Evolutionary conservation across 208 protist genomes (phyloP).

Genomic region (Angomonas deanei): DNA sequence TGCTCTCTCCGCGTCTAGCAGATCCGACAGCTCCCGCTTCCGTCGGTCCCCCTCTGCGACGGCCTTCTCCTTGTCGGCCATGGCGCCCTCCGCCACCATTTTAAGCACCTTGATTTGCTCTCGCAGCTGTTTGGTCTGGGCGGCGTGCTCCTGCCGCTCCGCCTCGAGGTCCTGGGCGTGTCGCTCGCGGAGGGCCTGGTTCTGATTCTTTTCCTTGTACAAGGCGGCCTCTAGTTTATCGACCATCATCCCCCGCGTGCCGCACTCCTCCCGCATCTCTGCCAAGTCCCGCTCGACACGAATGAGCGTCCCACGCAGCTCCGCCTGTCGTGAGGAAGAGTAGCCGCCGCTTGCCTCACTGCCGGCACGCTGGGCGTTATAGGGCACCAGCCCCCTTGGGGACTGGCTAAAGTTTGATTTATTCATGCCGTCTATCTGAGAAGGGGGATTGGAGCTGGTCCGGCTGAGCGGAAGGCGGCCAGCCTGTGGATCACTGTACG

Average conservation of each 20-base stretch:
- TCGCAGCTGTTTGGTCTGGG: constrained; percentile 58
- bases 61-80: constrained; percentile 62
- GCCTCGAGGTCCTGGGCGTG: constrained; percentile 35
- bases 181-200: constrained; percentile 29
- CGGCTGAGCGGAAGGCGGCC: not conserved
- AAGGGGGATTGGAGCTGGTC: not conserved
- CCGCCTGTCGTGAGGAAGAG: constrained; percentile 28
- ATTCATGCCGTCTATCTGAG: constrained; percentile 20
- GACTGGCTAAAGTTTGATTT: constrained; percentile 17
- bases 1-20: constrained; percentile 76
- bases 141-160: constrained; percentile 51
- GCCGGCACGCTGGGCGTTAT: constrained; percentile 13
- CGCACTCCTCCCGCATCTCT: constrained; percentile 54
- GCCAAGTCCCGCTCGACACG: constrained; percentile 64
- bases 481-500: not conserved
- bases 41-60: constrained; percentile 52
- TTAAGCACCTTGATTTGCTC: constrained; percentile 80
- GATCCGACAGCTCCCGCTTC: constrained; percentile 59
- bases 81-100: constrained; percentile 56
- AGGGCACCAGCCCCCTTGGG: constrained; percentile 28
- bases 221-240: constrained; percentile 52
- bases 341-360: constrained; percentile 11
- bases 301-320: constrained; percentile 68
- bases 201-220: constrained; percentile 43
- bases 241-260: constrained; percentile 32